phyloP scores from a whole-genome alignment of 176 grass and related monocot species.

The Oryza coarctata region DNA sequence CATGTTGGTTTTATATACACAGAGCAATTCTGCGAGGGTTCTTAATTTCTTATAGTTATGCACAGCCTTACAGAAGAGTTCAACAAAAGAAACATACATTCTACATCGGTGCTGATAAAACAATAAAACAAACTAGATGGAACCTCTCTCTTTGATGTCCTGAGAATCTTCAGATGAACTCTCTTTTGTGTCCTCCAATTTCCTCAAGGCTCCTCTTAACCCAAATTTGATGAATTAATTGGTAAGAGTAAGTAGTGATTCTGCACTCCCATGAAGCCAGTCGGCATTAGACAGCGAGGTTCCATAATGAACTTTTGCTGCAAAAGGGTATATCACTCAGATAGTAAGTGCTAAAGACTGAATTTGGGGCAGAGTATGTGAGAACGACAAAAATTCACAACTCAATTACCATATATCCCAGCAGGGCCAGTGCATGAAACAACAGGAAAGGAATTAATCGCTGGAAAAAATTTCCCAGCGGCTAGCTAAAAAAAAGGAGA shows the following conservation, averaged over 20 bases:
- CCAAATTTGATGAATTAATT: conserved; percentile 85
- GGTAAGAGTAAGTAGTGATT: conserved; percentile 87
- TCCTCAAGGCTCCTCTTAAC: conserved; percentile 67
- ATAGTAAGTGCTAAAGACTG: not conserved
- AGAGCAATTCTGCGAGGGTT: not conserved
- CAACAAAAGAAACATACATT: not conserved
- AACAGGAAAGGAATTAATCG: conserved; percentile 58
- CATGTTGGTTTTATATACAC: not conserved
- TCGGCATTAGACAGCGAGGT: conserved; percentile 84
- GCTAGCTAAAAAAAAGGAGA: conserved; percentile 26
- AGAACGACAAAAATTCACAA: conserved; percentile 12
- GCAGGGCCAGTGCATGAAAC: conserved; percentile 66
- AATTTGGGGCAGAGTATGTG: not conserved
- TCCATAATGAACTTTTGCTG: conserved; percentile 87
- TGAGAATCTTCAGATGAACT: conserved; percentile 36
- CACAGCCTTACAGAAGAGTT: not conserved
- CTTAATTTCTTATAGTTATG: not conserved
- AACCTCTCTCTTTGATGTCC: conserved; percentile 63
- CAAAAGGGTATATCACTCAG: not conserved
- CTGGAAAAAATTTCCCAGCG: conserved; percentile 6
- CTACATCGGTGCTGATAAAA: not conserved
- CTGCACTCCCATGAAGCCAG: conserved; percentile 73
- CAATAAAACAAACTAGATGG: conserved; percentile 42
- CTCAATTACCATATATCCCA: conserved; percentile 92
- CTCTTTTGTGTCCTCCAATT: conserved; percentile 49